Evolutionary conservation across 1,139 yeast genomes (phyloP).

Genomic region (Chernovozyma aurita): DNA sequence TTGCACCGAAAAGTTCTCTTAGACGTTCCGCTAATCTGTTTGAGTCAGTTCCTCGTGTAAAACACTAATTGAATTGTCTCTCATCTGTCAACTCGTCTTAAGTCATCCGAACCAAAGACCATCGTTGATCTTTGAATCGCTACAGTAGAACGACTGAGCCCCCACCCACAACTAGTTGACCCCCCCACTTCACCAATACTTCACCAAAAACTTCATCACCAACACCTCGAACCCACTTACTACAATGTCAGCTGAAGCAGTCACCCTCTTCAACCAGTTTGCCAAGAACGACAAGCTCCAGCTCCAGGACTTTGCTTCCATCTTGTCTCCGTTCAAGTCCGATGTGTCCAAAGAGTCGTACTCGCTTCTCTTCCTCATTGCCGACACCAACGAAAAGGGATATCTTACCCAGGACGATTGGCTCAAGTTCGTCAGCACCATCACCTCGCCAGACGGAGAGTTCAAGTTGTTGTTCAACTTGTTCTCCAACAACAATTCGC

Average conservation of each 20-base stretch:
- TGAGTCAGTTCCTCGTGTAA: too few species aligned
- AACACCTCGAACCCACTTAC: slow-evolving; percentile 1
- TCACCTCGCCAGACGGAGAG: slow-evolving; percentile 55
- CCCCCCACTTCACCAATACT: too few species aligned
- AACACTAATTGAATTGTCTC: too few species aligned
- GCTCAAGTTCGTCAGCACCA: slow-evolving; percentile 50
- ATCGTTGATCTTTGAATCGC: too few species aligned
- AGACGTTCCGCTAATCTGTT: too few species aligned
- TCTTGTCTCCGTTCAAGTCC: slow-evolving; percentile 40
- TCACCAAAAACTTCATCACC: too few species aligned
- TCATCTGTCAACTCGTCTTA: too few species aligned
- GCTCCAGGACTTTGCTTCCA: slow-evolving; percentile 35
- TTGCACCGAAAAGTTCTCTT: too few species aligned
- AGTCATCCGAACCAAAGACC: too few species aligned
- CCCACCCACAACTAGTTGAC: too few species aligned
- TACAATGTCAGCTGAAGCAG: slow-evolving; percentile 22
- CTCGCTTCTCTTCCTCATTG: slow-evolving; percentile 55
- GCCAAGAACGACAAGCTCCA: slow-evolving; percentile 19
- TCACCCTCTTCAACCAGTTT: slow-evolving; percentile 38
- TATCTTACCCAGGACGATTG: slow-evolving; percentile 58
- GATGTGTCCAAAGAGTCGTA: slow-evolving; percentile 39
- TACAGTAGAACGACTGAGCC: too few species aligned
- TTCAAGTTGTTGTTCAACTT: slow-evolving; percentile 52
- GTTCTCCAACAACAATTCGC: slow-evolving; percentile 30
- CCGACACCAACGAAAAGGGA: slow-evolving; percentile 62